Evolutionary conservation across 1,139 yeast genomes (phyloP), one percentile per base, ranked within the genome.

Genomic region (Saccharomyces pastorianus): DNA sequence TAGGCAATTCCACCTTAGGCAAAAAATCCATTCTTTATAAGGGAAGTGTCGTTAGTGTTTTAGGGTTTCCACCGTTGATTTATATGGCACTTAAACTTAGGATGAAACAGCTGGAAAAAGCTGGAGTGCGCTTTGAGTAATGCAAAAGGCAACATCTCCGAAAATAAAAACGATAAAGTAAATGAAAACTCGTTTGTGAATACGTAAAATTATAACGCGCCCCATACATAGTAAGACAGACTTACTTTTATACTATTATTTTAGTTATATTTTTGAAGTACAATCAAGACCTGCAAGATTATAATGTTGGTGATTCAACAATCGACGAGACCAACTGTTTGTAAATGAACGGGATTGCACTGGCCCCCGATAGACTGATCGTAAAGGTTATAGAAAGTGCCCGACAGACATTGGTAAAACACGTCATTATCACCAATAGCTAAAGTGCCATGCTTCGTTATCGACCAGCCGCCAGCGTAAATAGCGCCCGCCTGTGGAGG

Each of bases 401-500:
- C 95, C 38, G 90, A 84, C 65, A 79, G 72, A 79, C 93, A 86
- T 77, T 85, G 89, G 81, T 80, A 85, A 83, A 86, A 85, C 58
- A 75, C 74, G 58, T 81, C 78, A 55, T 72, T 69, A 73, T 77
- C 75, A 74, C 93, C 93, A 63, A 86, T 74, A 57, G 88, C 88
- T 69, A 86, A 81, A 75, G 74, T 69, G 64, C 88, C 88, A 54
- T 81, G 85, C 55, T 69, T 64, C 55, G 83, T 76, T 61, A 84
- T 72, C 50, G 85, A 76, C 91, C 91, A 85, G 62, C 93, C 91
- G 58, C 82, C 87, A 70, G 91, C 91, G 73, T 82, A 84, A 71
- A 85, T 82, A 61, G 89, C 78, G 72, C 91, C 93, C 55, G 91
- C 90, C 78, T 85, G 93, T 65, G 91, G 90, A 73, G 90, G 89